phyloP scores from a whole-genome alignment of 768 basidiomycete species.

The Gautieria morchelliformis region DNA sequence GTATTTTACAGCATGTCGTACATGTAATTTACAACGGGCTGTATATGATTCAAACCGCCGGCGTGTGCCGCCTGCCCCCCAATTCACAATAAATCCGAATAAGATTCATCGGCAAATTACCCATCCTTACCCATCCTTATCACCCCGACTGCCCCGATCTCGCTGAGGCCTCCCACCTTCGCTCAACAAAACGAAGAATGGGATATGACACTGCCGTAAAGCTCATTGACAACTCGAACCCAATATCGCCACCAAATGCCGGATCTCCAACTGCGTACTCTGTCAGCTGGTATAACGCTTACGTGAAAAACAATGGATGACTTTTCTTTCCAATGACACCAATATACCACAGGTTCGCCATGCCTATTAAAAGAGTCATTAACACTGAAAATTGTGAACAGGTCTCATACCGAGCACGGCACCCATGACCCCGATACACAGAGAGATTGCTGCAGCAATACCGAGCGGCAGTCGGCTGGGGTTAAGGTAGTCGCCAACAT shows the following conservation, averaged over 20 bases:
- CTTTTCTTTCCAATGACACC: constrained; percentile 20
- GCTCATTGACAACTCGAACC: constrained; percentile 26
- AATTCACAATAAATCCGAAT: too few relatives aligned
- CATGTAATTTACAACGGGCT: too few relatives aligned
- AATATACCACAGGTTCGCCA: constrained; percentile 22
- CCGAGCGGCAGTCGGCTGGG: constrained; percentile 26
- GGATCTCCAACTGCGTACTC: constrained; percentile 14
- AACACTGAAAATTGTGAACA: background rate
- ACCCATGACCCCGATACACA: constrained; percentile 28
- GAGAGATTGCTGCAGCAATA: constrained; percentile 26
- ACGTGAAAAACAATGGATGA: background rate
- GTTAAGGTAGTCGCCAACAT: constrained; percentile 27
- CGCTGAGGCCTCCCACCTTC: background rate
- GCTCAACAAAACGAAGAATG: background rate
- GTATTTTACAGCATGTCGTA: too few relatives aligned
- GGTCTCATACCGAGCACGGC: constrained; percentile 26
- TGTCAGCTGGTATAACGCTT: background rate
- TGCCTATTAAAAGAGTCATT: background rate
- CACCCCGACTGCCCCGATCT: background rate
- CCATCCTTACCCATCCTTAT: too few relatives aligned
- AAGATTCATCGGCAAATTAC: too few relatives aligned
- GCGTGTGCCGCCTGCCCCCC: too few relatives aligned
- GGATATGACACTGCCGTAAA: constrained; percentile 19
- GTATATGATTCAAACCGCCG: too few relatives aligned
- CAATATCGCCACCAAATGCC: constrained; percentile 25